Conservation (phyloP, 495 filamentous ascomycete genomes). For the Penicillium pancosmium region DNA sequence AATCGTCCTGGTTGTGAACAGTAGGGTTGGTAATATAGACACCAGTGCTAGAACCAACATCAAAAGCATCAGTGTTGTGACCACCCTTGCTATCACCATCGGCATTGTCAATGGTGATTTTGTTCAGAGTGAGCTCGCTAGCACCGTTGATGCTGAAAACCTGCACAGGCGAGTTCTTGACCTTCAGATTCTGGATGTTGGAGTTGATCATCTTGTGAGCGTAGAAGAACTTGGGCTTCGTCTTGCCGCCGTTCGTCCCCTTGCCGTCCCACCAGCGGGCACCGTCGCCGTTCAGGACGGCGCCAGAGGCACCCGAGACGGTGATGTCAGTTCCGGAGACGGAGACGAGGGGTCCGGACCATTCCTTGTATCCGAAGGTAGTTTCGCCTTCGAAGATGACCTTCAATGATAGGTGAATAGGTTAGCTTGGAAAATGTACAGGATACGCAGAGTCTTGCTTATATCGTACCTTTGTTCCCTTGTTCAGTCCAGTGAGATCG, state of each 20-base stretch:
- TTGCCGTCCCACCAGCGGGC: conserved; percentile 56
- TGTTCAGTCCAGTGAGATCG: conserved; percentile 48
- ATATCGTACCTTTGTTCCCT: conserved; percentile 38
- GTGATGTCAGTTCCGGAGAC: conserved; percentile 52
- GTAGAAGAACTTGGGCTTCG: conserved; percentile 61
- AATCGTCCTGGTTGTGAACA: conserved; percentile 69
- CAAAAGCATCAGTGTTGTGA: conserved; percentile 71
- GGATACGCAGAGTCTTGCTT: not conserved
- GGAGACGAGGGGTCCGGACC: conserved; percentile 51
- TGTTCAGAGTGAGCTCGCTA: conserved; percentile 47
- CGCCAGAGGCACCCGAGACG: conserved; percentile 37
- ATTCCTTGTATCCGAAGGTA: conserved; percentile 57
- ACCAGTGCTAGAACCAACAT: conserved; percentile 55
- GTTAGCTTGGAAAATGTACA: not conserved
- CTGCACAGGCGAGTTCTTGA: conserved; percentile 66
- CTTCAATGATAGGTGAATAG: conserved; percentile 3
- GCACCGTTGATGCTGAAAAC: conserved; percentile 54
- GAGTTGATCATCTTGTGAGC: conserved; percentile 48
- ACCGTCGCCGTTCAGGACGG: conserved; percentile 43
- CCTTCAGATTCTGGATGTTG: conserved; percentile 45
- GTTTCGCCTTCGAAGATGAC: conserved; percentile 57
- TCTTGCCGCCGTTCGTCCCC: conserved; percentile 59
- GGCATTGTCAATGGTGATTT: conserved; percentile 62
- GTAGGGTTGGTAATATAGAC: conserved; percentile 56
- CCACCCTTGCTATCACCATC: conserved; percentile 55